These are phyloP conservation scores for Delonix regia DNA, from an alignment of 306 rosid species.

Conservation along the genomic window DNA sequence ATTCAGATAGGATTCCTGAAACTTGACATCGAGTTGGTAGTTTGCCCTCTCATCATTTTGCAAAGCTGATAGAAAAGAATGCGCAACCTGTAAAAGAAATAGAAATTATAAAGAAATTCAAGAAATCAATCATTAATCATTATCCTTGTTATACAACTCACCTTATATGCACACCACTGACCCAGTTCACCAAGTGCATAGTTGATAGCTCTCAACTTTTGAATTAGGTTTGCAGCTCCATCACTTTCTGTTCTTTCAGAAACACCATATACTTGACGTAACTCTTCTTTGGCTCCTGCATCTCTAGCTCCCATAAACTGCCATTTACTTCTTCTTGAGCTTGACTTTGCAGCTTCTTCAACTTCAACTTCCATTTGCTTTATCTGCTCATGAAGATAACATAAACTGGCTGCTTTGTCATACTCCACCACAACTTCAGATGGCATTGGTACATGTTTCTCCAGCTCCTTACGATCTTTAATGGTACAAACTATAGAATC, in stretches of 20 bases:
- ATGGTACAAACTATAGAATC: conserved; percentile 95
- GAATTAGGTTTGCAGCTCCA: conserved; percentile 96
- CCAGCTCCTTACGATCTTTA: conserved; percentile 97
- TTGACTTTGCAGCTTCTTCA: conserved; percentile 94
- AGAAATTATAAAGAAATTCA: conserved; percentile 29
- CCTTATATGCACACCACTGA: conserved; percentile 99
- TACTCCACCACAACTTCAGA: conserved; percentile 90
- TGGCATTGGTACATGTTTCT: conserved; percentile 97
- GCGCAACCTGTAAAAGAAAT: conserved; percentile 76
- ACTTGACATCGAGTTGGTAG: conserved; percentile 98
- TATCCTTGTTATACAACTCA: conserved; percentile 36
- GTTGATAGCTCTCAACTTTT: conserved; percentile 94
- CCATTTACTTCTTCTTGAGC: conserved; percentile 99
- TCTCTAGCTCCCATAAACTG: conserved; percentile 99
- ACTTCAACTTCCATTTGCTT: conserved; percentile 95
- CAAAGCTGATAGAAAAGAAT: conserved; percentile 89
- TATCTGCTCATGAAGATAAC: conserved; percentile 94
- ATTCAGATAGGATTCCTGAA: conserved; percentile 87
- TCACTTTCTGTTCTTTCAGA: conserved; percentile 99
- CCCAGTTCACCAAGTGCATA: conserved; percentile 99
- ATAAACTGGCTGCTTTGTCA: conserved; percentile 93
- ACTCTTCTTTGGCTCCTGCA: conserved; percentile 97
- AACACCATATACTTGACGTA: conserved; percentile 98
- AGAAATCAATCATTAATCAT: conserved; percentile 16
- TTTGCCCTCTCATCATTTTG: conserved; percentile 98